phyloP scores from a whole-genome alignment of 2,329 filamentous ascomycete species.

The Fusarium nisikadoi region DNA sequence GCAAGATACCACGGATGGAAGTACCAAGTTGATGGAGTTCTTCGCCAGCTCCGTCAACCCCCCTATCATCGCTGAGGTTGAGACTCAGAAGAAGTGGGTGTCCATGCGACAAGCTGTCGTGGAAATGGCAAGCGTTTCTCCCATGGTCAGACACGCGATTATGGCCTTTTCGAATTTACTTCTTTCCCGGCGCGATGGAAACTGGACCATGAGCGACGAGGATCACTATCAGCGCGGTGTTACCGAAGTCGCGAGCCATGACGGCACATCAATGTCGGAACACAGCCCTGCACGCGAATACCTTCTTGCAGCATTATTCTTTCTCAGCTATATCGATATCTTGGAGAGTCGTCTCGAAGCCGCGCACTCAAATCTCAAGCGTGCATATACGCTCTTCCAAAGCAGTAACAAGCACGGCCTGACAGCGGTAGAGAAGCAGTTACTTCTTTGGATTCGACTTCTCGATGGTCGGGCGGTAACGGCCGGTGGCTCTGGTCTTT shows the following conservation, averaged over 20 bases:
- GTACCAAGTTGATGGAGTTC: slow-evolving; percentile 56
- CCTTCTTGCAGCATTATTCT: slow-evolving; percentile 62
- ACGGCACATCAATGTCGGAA: slow-evolving; percentile 37
- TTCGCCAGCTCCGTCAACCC: slow-evolving; percentile 61
- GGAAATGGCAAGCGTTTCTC: slow-evolving; percentile 58
- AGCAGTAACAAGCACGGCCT: slow-evolving; percentile 52
- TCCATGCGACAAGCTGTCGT: slow-evolving; percentile 60
- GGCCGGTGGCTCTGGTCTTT: slow-evolving; percentile 65
- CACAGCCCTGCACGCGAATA: slow-evolving; percentile 52
- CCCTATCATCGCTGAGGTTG: slow-evolving; percentile 63
- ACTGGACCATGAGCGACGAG: slow-evolving; percentile 47
- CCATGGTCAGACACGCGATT: slow-evolving; percentile 60
- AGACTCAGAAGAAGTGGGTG: slow-evolving; percentile 63
- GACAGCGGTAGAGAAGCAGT: slow-evolving; percentile 55
- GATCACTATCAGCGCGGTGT: slow-evolving; percentile 53
- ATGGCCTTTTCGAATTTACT: slow-evolving; percentile 62
- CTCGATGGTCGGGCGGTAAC: slow-evolving; percentile 66
- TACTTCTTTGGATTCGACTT: slow-evolving; percentile 65
- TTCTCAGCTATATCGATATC: slow-evolving; percentile 65
- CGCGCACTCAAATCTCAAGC: slow-evolving; percentile 61
- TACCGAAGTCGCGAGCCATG: slow-evolving; percentile 47
- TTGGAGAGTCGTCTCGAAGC: slow-evolving; percentile 55
- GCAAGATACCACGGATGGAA: slow-evolving; percentile 3
- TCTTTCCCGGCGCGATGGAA: slow-evolving; percentile 50
- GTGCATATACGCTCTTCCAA: slow-evolving; percentile 60